Conservation (phyloP, 495 filamentous ascomycete genomes). For the Neurospora sp. region DNA sequence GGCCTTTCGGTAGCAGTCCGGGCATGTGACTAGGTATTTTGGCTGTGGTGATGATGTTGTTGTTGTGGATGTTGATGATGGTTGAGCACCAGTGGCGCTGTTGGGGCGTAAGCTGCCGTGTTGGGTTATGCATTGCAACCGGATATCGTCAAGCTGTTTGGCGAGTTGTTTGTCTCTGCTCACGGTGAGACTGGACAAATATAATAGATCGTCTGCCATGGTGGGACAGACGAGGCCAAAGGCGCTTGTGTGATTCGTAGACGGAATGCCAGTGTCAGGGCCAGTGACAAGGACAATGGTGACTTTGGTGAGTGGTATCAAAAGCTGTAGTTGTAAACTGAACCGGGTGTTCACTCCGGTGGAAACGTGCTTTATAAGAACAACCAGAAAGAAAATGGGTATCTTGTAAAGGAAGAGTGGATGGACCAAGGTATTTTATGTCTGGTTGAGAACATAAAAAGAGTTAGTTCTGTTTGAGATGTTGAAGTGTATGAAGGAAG, state of each 20-base stretch:
- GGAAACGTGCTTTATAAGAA: neutral
- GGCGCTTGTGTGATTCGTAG: neutral
- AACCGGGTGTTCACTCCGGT: neutral
- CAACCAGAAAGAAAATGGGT: neutral
- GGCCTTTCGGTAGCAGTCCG: conserved; percentile 28
- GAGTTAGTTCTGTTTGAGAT: neutral
- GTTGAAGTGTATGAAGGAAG: neutral
- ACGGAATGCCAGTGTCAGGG: neutral
- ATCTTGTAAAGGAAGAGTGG: neutral
- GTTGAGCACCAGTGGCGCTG: neutral
- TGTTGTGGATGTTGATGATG: neutral
- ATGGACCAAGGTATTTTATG: neutral
- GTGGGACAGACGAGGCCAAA: neutral
- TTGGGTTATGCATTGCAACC: conserved; percentile 14
- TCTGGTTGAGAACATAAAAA: neutral
- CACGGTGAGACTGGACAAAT: conserved; percentile 9
- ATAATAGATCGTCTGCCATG: neutral
- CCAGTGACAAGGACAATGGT: neutral
- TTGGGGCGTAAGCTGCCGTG: conserved; percentile 6
- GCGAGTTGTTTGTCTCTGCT: conserved; percentile 10
- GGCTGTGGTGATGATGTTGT: neutral
- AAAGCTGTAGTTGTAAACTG: neutral
- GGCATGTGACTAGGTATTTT: conserved; percentile 22
- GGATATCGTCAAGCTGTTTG: conserved; percentile 6
- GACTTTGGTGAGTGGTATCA: neutral